These are phyloP conservation scores for Floccularia luteovirens DNA, from an alignment of 768 basidiomycete genomes.

Conservation along the genomic window DNA sequence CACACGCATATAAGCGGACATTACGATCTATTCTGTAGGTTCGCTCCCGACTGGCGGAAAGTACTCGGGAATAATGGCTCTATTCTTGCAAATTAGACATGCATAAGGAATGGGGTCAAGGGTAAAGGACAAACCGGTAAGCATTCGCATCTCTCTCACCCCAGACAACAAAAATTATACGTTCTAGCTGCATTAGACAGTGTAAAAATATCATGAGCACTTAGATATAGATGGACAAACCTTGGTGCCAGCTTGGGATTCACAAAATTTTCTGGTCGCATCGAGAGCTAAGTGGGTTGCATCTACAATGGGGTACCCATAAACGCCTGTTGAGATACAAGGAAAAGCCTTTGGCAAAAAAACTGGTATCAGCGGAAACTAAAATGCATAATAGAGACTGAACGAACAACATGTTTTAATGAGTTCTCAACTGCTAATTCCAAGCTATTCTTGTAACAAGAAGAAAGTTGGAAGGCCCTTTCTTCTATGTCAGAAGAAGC, in stretches of 20 bases:
- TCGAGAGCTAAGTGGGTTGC: constrained; percentile 68
- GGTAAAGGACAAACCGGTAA: constrained; percentile 42
- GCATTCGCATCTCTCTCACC: constrained; percentile 52
- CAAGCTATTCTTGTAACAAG: constrained; percentile 63
- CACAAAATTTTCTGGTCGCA: constrained; percentile 47
- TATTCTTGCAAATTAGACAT: constrained; percentile 9
- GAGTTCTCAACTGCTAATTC: constrained; percentile 50
- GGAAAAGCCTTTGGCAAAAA: constrained; percentile 57
- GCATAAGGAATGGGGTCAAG: constrained; percentile 1
- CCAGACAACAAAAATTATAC: constrained; percentile 72
- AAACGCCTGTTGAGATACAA: constrained; percentile 73
- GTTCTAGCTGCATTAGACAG: constrained; percentile 41
- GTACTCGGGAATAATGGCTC: constrained; percentile 51
- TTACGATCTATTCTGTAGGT: neutral
- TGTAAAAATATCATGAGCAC: neutral
- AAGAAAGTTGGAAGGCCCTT: constrained; percentile 48
- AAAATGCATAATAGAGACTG: neutral
- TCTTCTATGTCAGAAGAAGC: constrained; percentile 26
- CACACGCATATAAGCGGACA: neutral
- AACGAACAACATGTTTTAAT: constrained; percentile 60
- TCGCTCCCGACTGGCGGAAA: constrained; percentile 35
- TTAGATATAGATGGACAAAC: constrained; percentile 20
- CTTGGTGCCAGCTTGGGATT: constrained; percentile 40
- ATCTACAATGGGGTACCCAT: constrained; percentile 67
- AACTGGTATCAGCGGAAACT: neutral